A percentile compares a stretch with the other conserved stretches of the same genome.
These are phyloP conservation scores for Aspergillus steynii DNA, from an alignment of 495 filamentous ascomycete species.

Conservation along the genomic window DNA sequence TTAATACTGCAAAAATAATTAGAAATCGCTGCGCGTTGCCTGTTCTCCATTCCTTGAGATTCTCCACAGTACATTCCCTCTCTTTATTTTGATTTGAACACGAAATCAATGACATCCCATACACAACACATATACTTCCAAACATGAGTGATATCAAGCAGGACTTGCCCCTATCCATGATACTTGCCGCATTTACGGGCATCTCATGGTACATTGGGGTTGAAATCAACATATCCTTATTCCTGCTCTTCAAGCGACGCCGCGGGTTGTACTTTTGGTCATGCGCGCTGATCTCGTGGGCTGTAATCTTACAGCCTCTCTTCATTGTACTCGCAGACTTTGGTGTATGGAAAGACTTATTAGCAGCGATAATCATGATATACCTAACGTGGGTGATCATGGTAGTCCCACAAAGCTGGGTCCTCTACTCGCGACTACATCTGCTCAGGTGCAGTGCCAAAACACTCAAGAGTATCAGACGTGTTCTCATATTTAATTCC, in stretches of 20 bases:
- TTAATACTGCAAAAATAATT: too few species aligned
- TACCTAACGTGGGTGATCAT: slow-evolving; percentile 34
- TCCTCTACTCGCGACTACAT: slow-evolving; percentile 44
- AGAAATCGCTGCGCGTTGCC: too few species aligned
- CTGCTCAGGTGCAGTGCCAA: slow-evolving; percentile 20
- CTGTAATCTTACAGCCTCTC: slow-evolving; percentile 36
- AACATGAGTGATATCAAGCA: too few species aligned
- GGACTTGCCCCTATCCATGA: too few species aligned
- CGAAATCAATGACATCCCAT: too few species aligned
- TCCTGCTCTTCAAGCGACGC: slow-evolving; percentile 43
- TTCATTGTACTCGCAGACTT: slow-evolving; percentile 40
- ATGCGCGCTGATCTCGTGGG: slow-evolving; percentile 34
- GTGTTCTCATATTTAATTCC: neutral
- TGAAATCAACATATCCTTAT: slow-evolving; percentile 20
- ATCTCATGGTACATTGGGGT: neutral
- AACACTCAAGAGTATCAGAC: neutral
- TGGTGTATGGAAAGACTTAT: slow-evolving; percentile 7
- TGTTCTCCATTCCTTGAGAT: too few species aligned
- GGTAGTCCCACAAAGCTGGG: slow-evolving; percentile 28
- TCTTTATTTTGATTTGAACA: too few species aligned
- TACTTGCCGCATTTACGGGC: too few species aligned
- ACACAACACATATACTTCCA: too few species aligned
- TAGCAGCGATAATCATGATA: slow-evolving; percentile 25
- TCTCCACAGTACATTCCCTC: too few species aligned
- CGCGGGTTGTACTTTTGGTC: slow-evolving; percentile 47